Base-by-base conservation (phyloP, 139 green algal genomes). In the Ettlia oleoabundans region DNA sequence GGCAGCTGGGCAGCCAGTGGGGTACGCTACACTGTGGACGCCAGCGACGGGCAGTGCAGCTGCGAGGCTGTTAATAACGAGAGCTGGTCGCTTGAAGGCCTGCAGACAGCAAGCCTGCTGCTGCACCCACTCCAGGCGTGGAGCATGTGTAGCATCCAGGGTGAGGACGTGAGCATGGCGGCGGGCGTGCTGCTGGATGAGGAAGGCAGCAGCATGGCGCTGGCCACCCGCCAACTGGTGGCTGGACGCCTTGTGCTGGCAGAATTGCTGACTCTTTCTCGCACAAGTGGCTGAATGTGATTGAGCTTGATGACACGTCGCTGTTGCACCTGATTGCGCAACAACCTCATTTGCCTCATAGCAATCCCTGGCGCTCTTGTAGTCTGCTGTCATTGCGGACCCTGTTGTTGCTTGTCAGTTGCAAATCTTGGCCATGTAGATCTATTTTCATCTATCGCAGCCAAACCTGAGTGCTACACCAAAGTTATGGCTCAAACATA, bases 1-100 rank as follows among this genome's bases (percentile, higher is more conserved):
- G 80, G 88, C 21, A 13, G 21, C 5, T 89, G 87, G 89, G 38
- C 38, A 7, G 47, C 80, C 26, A n/a, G 35, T n/a, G 80, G 80
- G 24, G 22, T 79, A 43, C 80, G 75, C 26, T 82, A 71, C 35
- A 42, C 8, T 28, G 43, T 72, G 2, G 69, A 55, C 26, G 32
- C 35, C 51, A 24, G 21, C 38, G 38, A 32, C 26, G 51, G 42
- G 24, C n/a, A 30, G 13, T 42, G 69, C 47, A 63, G 35, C 24
- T 33, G 78, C 52, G 21, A 9, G 18, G 35, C 8, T 22, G 41
- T 55, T 41, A 19, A 3, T 2, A 40, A 4, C 6, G 61, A 71
- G 58, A 30, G 6, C 5, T 72, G 75, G 75, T 41, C 30, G 58
- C 28, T 13, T 10, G 75, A 58, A 3, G 32, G 58, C 53, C 38